Base-by-base conservation (phyloP, 2,329 filamentous ascomycete genomes). In the Verticillium alfalfae region DNA sequence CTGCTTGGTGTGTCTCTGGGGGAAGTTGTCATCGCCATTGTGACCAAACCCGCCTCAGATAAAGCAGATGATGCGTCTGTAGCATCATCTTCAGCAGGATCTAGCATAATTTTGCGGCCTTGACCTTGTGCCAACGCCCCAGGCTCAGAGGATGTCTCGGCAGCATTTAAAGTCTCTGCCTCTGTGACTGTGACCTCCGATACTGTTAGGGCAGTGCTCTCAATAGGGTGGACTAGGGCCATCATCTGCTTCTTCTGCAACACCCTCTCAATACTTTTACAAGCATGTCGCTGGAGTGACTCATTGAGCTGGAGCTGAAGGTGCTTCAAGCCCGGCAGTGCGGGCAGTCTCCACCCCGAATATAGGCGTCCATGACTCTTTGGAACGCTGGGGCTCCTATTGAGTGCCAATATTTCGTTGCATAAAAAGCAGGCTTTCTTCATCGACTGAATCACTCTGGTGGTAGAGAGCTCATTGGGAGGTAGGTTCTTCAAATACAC, bases 361-460 rank as follows among this genome's bases (percentile, higher is more conserved):
- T 58, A 58, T 5, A 58, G 57, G 12, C 37, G 37, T 34, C 57
- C 13, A 58, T 58, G 22, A 22, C 57, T 58, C 57, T 58, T 58
- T n/a, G 38, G 57, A 2, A 58, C n/a, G 5, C 12, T 26, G 5
- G 37, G 57, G n/a, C 34, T 12, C 37, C 57, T 31, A 34, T 58
- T 58, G 3, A 58, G 57, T 22, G 12, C 13, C 3, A 58, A 38
- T 10, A 36, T 22, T 22, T 49, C 37, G 38, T 58, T 12, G 38
- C 13, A 58, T 26, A 49, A n/a, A n/a, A 49, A 49, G 41, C n/a
- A 49, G 16, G 41, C 41, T 38, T 58, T 58, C 57, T 58, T 58
- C 16, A 45, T 58, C 7, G 22, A 58, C 38, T 58, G 26, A 10
- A 58, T 15, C 6, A 58, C 37, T n/a, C 38, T 49, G 26, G 38